phyloP scores from a whole-genome alignment of 345 rosid species.

The Citrus glauca region DNA sequence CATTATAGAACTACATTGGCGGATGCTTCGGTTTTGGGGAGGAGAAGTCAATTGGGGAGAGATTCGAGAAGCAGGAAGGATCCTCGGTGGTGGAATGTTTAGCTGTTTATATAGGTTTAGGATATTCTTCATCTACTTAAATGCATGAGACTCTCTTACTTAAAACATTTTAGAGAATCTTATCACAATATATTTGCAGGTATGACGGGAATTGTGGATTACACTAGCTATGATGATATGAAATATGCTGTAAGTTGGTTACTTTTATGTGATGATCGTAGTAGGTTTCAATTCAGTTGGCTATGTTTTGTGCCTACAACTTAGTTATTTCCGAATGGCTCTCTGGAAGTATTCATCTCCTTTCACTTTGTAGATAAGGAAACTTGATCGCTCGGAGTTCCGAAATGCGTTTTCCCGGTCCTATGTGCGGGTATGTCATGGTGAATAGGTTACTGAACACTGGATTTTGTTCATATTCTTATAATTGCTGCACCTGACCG shows the following conservation, averaged over 20 bases:
- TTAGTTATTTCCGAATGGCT: not conserved
- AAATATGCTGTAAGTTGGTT: conserved; percentile 77
- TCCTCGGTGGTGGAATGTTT: not conserved
- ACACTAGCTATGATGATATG: conserved; percentile 88
- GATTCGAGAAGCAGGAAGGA: not conserved
- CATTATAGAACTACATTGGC: not conserved
- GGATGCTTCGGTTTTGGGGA: no score
- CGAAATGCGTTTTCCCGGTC: conserved; percentile 87
- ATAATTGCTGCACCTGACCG: not conserved
- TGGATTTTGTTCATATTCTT: not conserved
- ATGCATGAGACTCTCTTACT: not conserved
- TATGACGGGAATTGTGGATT: conserved; percentile 85
- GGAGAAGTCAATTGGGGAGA: not conserved
- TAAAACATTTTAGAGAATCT: not conserved
- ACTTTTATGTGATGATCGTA: not conserved
- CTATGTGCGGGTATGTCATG: conserved; percentile 61
- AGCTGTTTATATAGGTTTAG: not conserved
- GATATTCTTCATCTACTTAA: not conserved
- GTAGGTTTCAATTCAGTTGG: not conserved
- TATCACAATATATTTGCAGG: conserved; percentile 40
- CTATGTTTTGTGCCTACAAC: not conserved
- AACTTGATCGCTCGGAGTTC: conserved; percentile 84
- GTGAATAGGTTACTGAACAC: not conserved
- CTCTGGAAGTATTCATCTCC: not conserved
- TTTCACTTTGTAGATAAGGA: conserved; percentile 51